Evolutionary conservation across 163 green algal species (phyloP), one percentile per base, ranked within the genome.

Genomic region (Chlamydomonas reinhardtii): DNA sequence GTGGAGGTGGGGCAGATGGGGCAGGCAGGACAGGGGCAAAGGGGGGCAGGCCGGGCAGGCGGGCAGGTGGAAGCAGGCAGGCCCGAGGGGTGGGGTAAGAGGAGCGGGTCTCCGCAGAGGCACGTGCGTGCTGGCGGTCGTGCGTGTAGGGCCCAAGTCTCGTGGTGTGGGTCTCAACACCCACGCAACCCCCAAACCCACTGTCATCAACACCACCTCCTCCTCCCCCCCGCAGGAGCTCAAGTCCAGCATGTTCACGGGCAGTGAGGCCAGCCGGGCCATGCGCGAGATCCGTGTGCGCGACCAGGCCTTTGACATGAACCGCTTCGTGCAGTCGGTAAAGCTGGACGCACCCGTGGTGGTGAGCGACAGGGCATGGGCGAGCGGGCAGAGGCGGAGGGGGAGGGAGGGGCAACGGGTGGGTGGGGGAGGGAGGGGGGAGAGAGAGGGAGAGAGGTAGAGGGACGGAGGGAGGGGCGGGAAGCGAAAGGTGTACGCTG

Each of bases 271-370:
- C 27, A 96, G 94, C 6, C 86, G 90, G 1, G 96, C 97, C 12
- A 95, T 98, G 90, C 90, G 92, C 25, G 94, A 97, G 84, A 98
- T 99, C 59, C 94, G 94, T 0, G 75, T 89, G 24, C 92, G 97
- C 15, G 95, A 99, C 91, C 95, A 96, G 1, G 73, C 37, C 70
- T 99, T 99, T 90, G 96, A 99, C 93, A 98, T 98, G 93, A 93
- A 89, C 81, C 79, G 59, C 25, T 93, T 93, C 74, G 83, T 91
- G 73, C 83, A 85, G 61, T 64, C 69, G 0, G 85, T 92, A 64
- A 92, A 92, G 89, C 64, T 92, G 74, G 59, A 87, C 84, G 76
- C 82, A 2, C 82, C 72, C 9, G 9, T 24, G 20, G 84, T 88
- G 82, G 82, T 81, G 71, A 52, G 81, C 48, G 2, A 64, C 39